Percentiles rank a stretch among this genome's conserved stretches.
phyloP scores from a whole-genome alignment of 129 eudicot genomes.

The Tagetes erecta region DNA sequence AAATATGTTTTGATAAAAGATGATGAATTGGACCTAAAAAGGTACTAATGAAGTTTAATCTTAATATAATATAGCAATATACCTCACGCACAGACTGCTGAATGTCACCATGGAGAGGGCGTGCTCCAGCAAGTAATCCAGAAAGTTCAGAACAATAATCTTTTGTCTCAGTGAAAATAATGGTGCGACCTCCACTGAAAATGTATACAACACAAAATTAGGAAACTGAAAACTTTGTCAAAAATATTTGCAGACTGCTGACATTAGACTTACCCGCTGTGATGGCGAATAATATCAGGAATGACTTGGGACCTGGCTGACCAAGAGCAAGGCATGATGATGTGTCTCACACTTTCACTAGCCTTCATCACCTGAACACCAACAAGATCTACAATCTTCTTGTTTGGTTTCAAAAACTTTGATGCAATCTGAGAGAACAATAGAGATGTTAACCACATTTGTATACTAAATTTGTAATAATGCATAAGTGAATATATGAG shows the following conservation, averaged over 20 bases:
- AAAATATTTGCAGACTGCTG: background rate
- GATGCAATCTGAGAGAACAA: constrained; percentile 53
- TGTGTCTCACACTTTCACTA: constrained; percentile 69
- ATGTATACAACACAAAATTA: background rate
- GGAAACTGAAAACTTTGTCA: background rate
- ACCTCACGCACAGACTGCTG: constrained; percentile 96
- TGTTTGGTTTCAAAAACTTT: constrained; percentile 69
- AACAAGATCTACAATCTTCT: constrained; percentile 77
- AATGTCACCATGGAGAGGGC: constrained; percentile 94
- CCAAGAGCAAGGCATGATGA: constrained; percentile 80
- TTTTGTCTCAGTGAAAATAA: constrained; percentile 88
- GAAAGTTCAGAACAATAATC: constrained; percentile 88
- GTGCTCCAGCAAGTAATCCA: constrained; percentile 81
- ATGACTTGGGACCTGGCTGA: constrained; percentile 81
- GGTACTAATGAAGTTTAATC: background rate
- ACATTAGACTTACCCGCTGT: constrained; percentile 54
- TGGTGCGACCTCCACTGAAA: constrained; percentile 92
- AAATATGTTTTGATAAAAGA: background rate
- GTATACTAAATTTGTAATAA: background rate
- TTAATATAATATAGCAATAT: background rate
- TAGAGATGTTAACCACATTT: background rate
- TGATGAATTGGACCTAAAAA: background rate
- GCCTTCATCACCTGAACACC: constrained; percentile 85
- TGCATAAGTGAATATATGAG: background rate
- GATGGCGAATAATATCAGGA: constrained; percentile 95